These are phyloP conservation scores for Russula emetica DNA, from an alignment of 768 basidiomycete species.

Conservation along the genomic window DNA sequence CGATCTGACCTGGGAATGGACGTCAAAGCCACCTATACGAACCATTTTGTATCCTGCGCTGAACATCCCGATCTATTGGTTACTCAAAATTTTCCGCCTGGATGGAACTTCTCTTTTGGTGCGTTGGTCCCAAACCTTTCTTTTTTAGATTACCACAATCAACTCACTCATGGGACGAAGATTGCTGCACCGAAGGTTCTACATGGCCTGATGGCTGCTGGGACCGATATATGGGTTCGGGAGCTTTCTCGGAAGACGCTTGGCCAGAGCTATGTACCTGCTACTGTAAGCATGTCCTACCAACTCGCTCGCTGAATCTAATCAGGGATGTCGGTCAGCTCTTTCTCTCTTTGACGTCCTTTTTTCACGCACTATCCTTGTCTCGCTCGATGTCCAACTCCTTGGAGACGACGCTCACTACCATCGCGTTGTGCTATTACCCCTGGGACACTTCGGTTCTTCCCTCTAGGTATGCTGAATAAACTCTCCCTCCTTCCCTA, in stretches of 20 bases:
- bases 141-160: neutral
- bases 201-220: slow-evolving; percentile 71
- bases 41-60: slow-evolving; percentile 78
- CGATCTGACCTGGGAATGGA: slow-evolving; percentile 96
- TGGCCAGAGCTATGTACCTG: slow-evolving; percentile 52
- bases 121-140: slow-evolving; percentile 33
- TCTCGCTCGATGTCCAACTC: slow-evolving; percentile 92
- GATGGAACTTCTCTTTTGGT: slow-evolving; percentile 62
- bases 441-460: slow-evolving; percentile 51
- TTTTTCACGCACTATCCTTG: slow-evolving; percentile 81
- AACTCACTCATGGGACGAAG: slow-evolving; percentile 38
- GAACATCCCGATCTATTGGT: slow-evolving; percentile 75
- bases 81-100: slow-evolving; percentile 52
- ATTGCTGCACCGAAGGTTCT: slow-evolving; percentile 68
- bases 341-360: slow-evolving; percentile 75
- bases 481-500: neutral
- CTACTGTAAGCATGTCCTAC: slow-evolving; percentile 52
- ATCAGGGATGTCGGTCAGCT: slow-evolving; percentile 43
- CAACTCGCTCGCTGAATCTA: neutral
- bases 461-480: slow-evolving; percentile 27
- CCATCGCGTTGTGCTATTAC: slow-evolving; percentile 70
- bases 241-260: slow-evolving; percentile 55
- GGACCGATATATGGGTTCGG: slow-evolving; percentile 73
- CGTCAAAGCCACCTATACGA: slow-evolving; percentile 60
- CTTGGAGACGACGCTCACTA: slow-evolving; percentile 81